A percentile compares a stretch with the other conserved stretches of the same genome.
Conservation (phyloP, 371 early-diverging fungal species). For the Lichtheimia ramosa region DNA sequence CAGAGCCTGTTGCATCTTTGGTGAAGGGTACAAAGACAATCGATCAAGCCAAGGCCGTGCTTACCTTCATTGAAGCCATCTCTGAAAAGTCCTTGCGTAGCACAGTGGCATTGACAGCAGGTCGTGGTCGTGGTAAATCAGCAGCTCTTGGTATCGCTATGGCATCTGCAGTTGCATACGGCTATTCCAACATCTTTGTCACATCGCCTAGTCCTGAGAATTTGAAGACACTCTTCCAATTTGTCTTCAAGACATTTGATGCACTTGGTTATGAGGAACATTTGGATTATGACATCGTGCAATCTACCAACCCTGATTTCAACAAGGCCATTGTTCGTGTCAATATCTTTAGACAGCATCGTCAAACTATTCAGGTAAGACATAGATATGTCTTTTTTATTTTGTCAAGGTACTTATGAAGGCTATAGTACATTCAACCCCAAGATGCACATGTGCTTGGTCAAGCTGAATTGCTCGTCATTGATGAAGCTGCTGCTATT, state of each 20-base stretch:
- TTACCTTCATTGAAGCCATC: constrained; percentile 94
- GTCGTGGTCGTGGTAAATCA: constrained; percentile 99
- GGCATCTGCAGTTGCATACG: constrained; percentile 95
- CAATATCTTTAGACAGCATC: constrained; percentile 93
- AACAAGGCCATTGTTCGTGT: constrained; percentile 95
- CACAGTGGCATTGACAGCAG: constrained; percentile 94
- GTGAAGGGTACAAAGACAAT: constrained; percentile 80
- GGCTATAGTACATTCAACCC: constrained; percentile 84
- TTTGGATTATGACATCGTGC: constrained; percentile 96
- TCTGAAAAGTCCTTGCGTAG: constrained; percentile 90
- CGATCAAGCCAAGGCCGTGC: constrained; percentile 94
- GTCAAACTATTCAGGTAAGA: constrained; percentile 94
- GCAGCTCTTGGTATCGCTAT: constrained; percentile 97
- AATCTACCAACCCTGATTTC: constrained; percentile 92
- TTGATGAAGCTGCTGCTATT: constrained; percentile 99
- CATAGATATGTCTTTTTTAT: background rate
- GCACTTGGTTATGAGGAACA: constrained; percentile 97
- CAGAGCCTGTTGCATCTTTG: constrained; percentile 85
- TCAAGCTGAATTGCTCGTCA: constrained; percentile 97
- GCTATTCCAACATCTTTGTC: constrained; percentile 98
- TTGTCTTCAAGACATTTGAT: constrained; percentile 96
- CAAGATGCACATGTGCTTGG: constrained; percentile 89
- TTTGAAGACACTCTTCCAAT: constrained; percentile 97
- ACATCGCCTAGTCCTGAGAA: constrained; percentile 98
- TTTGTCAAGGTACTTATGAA: constrained; percentile 16